Base-by-base conservation (phyloP, 805 yeast species). In the Candida glaebosa region DNA sequence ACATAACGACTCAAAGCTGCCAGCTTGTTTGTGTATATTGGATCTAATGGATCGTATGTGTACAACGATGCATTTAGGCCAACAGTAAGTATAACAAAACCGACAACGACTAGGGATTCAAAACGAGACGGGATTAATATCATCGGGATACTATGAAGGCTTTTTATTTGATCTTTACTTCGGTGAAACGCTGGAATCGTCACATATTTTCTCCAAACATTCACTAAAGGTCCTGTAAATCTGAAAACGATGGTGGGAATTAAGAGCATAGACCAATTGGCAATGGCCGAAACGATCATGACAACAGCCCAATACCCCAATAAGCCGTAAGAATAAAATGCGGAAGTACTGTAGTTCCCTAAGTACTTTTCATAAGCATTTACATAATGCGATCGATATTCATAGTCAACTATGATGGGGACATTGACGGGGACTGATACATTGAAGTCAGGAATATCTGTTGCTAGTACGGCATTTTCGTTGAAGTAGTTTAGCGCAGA, bases 101-200 rank as follows among this genome's bases (percentile, higher is more conserved):
- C 48, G 6, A 52, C 43, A 25, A 79, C 61, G 34, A 73, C 53
- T 6, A 78, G 44, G 0, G 73, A 46, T 49, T 81, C 84, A 47
- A 73, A 60, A 48, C 84, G 64, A 3, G 79, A 71, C 1, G 86
- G 85, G 34, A 76, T 44, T n/a, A 67, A 76, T 25, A 74, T 78
- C 8, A 80, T 57, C 38, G 53, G 50, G 48, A 24, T 50, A 38
- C 69, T 51, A 10, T 51, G 51, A 10, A 53, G 7, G 10, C 19
- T 26, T 15, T 25, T 36, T 17, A 19, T 41, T 20, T 42, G 42
- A 20, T 42, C 47, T 34, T 41, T 53, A 22, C 18, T 41, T 39
- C 42, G 54, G 25, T 43, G 38, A 16, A 53, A 51, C 1, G 69
- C 67, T 1, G 69, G 66, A 25, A 64, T 42, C 3, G 56, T 43